Evolutionary conservation across 2,329 filamentous ascomycete species (phyloP).

Genomic region (Hypoxylon sp.): DNA sequence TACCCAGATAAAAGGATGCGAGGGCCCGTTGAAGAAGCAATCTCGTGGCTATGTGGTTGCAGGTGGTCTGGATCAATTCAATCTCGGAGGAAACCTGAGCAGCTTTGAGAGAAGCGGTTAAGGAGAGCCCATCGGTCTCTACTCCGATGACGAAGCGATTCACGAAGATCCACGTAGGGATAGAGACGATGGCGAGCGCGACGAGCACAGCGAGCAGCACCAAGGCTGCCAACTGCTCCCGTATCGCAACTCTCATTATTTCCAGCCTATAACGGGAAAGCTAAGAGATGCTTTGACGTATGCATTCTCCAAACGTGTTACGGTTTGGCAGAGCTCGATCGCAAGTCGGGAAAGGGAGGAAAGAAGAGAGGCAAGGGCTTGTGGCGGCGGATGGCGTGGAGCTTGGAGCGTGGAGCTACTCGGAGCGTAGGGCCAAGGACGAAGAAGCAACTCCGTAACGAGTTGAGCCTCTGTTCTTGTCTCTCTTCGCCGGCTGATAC

Average conservation of each 20-base stretch:
- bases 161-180: constrained; percentile 77
- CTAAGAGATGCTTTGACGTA: constrained; percentile 42
- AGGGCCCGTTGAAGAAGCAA: constrained; percentile 69
- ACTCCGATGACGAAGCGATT: constrained; percentile 66
- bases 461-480: constrained; percentile 10
- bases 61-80: constrained; percentile 80
- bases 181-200: constrained; percentile 80
- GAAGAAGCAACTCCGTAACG: constrained; percentile 1
- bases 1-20: constrained; percentile 65
- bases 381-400: background rate
- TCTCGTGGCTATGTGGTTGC: constrained; percentile 77
- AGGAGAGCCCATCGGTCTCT: constrained; percentile 71
- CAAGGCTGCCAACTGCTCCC: constrained; percentile 85
- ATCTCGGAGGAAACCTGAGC: constrained; percentile 84
- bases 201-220: constrained; percentile 81
- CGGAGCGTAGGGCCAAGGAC: background rate
- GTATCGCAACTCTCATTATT: constrained; percentile 85
- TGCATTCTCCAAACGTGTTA: constrained; percentile 50
- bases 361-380: background rate
- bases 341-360: constrained; percentile 8
- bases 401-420: no score
- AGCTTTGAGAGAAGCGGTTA: constrained; percentile 89
- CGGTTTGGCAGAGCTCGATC: constrained; percentile 22
- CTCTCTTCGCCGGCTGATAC: constrained; percentile 15
- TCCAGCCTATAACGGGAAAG: constrained; percentile 50